Conservation (phyloP, 176 grass and related monocot genomes). For the Secale cereale region DNA sequence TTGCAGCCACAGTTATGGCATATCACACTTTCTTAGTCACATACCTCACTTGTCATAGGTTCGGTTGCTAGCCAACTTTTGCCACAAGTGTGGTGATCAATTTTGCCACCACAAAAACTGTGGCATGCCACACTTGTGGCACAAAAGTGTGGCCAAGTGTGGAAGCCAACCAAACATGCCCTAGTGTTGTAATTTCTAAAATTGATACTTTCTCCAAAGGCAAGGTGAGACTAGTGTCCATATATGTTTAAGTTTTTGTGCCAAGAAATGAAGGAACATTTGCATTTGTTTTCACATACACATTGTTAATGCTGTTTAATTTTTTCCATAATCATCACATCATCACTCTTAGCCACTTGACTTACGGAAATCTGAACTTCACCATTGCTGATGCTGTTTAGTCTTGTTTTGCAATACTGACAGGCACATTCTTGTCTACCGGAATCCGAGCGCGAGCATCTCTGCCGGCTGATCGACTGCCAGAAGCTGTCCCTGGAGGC, state of each 20-base stretch:
- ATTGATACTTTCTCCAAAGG: not conserved
- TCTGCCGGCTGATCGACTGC: constrained; percentile 60
- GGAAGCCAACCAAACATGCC: too few relatives aligned
- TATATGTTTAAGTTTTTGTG: not conserved
- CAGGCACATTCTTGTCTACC: constrained; percentile 57
- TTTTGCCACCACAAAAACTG: too few relatives aligned
- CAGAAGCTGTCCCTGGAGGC: constrained; percentile 78
- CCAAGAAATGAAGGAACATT: not conserved
- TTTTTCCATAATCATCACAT: too few relatives aligned
- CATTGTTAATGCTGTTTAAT: not conserved
- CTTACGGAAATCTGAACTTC: not conserved
- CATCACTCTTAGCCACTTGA: not conserved
- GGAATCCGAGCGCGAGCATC: constrained; percentile 50
- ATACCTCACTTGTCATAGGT: too few relatives aligned
- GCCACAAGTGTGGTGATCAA: too few relatives aligned
- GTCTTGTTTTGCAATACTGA: not conserved
- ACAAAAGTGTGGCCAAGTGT: too few relatives aligned
- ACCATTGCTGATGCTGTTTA: not conserved
- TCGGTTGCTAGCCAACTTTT: too few relatives aligned
- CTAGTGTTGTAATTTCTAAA: not conserved
- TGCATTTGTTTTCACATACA: not conserved
- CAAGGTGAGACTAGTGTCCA: not conserved
- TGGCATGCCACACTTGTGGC: too few relatives aligned
- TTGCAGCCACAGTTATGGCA: too few relatives aligned
- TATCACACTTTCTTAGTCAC: too few relatives aligned